phyloP scores from a whole-genome alignment of 2,329 filamentous ascomycete genomes.

The Daldinia sp. region DNA sequence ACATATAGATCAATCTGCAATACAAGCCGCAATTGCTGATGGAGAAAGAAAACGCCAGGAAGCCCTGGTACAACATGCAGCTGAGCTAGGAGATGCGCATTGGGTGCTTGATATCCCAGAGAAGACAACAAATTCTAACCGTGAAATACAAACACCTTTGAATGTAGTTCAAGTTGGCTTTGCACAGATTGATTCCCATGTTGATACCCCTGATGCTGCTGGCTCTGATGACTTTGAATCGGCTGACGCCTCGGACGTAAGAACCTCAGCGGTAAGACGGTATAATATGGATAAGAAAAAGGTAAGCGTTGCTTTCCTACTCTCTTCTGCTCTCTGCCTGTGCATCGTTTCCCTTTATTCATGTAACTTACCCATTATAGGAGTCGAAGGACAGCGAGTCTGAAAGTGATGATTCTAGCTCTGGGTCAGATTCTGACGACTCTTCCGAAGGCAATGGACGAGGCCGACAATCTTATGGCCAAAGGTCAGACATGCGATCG shows the following conservation, averaged over 20 bases:
- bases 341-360: background rate
- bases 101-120: conserved; percentile 76
- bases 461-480: conserved; percentile 54
- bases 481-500: conserved; percentile 56
- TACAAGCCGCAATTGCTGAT: conserved; percentile 73
- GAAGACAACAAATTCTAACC: conserved; percentile 45
- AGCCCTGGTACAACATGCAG: conserved; percentile 71
- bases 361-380: conserved; percentile 54
- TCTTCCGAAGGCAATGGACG: conserved; percentile 42
- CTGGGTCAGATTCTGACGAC: conserved; percentile 54
- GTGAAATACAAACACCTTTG: conserved; percentile 56
- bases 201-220: conserved; percentile 43
- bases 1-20: conserved; percentile 64
- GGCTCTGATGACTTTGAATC: conserved; percentile 44
- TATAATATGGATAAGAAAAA: conserved; percentile 53
- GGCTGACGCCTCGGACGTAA: conserved; percentile 32
- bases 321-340: conserved; percentile 42
- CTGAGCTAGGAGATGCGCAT: conserved; percentile 75
- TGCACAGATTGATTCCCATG: conserved; percentile 54
- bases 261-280: conserved; percentile 45
- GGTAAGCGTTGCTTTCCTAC: conserved; percentile 50
- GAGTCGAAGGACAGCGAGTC: conserved; percentile 51
- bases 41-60: conserved; percentile 75
- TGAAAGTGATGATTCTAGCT: conserved; percentile 54
- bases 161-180: conserved; percentile 73